Conservation (phyloP, 2,329 filamentous ascomycete genomes). For the Ceratocystis harringtonii region DNA sequence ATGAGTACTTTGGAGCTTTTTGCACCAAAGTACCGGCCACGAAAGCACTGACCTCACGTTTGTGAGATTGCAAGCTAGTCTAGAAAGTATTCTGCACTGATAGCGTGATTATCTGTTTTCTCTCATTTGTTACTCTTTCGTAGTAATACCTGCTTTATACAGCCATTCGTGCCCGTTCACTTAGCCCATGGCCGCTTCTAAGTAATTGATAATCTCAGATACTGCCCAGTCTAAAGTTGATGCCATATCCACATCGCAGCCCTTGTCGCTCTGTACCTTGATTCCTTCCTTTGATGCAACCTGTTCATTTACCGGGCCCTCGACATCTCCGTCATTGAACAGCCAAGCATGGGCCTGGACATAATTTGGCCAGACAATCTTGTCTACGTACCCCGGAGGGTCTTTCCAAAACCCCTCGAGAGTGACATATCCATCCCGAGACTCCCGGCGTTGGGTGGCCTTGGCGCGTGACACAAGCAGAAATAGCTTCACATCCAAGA, state of each 20-base stretch:
- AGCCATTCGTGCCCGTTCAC: too few species aligned
- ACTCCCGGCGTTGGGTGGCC: constrained; percentile 51
- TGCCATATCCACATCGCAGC: constrained; percentile 42
- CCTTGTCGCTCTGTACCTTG: constrained; percentile 32
- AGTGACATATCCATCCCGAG: constrained; percentile 62
- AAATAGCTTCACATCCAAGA: constrained; percentile 65
- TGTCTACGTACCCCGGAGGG: constrained; percentile 84
- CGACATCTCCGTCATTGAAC: constrained; percentile 55
- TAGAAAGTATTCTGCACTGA: not conserved
- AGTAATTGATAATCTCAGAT: constrained; percentile 35
- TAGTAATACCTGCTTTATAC: too few species aligned
- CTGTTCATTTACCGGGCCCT: constrained; percentile 36
- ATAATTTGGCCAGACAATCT: constrained; percentile 93
- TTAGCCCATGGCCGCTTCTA: not conserved
- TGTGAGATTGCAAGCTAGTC: not conserved
- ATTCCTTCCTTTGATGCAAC: constrained; percentile 33
- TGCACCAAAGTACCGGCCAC: not conserved
- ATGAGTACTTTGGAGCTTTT: constrained; percentile 53
- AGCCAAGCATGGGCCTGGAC: constrained; percentile 67
- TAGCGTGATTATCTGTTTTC: not conserved
- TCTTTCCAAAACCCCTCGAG: constrained; percentile 89
- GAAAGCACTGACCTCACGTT: not conserved
- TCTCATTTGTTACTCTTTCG: not conserved
- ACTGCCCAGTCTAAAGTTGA: constrained; percentile 55
- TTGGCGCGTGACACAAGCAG: constrained; percentile 51